Evolutionary conservation across 768 basidiomycete species (phyloP).

Genomic region (Tylopilus vinaceipallidus): DNA sequence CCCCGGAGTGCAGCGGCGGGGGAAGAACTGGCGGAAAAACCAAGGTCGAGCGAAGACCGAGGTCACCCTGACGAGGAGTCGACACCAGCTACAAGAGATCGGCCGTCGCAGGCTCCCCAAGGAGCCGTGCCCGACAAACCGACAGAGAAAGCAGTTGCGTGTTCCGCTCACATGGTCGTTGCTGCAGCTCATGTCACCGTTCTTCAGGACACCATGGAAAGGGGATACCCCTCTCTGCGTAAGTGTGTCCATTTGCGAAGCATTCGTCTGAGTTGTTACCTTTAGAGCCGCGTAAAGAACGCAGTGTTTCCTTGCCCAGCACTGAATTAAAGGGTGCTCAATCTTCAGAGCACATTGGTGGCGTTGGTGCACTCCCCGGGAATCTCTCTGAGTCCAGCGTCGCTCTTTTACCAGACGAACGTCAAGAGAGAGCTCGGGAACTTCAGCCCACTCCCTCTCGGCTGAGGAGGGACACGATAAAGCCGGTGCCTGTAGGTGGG

Average conservation of each 20-base stretch:
- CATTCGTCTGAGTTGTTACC: conserved; percentile 9
- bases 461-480: conserved; percentile 21
- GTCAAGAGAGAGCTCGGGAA: conserved; percentile 17
- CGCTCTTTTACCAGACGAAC: conserved; percentile 49
- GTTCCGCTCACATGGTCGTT: not conserved
- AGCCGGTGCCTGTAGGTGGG: not conserved
- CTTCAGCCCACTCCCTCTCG: conserved; percentile 1
- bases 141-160: not conserved
- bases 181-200: conserved; percentile 6
- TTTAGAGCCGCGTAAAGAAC: not conserved
- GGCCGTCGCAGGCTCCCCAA: conserved; percentile 2
- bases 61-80: not conserved
- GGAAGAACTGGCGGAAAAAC: not conserved
- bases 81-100: not conserved
- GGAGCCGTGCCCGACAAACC: conserved; percentile 1
- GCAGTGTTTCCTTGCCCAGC: conserved; percentile 36
- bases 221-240: not conserved
- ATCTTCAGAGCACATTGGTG: conserved; percentile 34
- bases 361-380: conserved; percentile 52
- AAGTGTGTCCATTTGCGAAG: conserved; percentile 5
- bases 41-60: conserved; percentile 1
- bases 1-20: too few relatives aligned
- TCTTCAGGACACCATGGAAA: not conserved
- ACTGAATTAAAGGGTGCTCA: conserved; percentile 31
- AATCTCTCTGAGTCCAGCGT: conserved; percentile 43